Evolutionary conservation across 176 grass and related monocot genomes (phyloP).

Genomic region (Phoenix roebelenii): DNA sequence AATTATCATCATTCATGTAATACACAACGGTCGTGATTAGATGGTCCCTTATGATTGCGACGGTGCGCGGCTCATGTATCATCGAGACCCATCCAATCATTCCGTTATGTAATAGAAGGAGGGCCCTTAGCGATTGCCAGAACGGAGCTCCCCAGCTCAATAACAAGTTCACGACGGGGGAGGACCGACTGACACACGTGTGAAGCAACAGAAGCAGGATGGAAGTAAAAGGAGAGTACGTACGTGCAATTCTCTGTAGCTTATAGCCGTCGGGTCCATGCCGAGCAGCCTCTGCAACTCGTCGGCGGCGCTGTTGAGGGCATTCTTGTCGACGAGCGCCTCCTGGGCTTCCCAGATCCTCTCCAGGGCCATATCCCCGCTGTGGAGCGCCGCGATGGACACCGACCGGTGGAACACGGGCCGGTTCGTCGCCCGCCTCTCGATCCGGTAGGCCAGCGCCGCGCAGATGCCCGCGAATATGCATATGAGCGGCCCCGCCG

Average conservation of each 20-base stretch:
- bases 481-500: slow-evolving; percentile 11
- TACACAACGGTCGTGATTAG: no score
- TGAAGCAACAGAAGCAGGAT: background rate
- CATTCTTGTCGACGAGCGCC: background rate
- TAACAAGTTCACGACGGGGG: no score
- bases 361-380: background rate
- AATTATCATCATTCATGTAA: no score
- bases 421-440: background rate
- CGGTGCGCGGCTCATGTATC: no score
- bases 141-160: no score
- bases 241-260: background rate
- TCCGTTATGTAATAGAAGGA: no score
- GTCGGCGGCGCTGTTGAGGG: background rate
- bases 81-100: no score
- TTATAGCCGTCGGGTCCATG: background rate
- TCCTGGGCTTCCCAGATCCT: background rate
- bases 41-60: no score
- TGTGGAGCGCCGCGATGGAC: background rate
- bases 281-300: background rate
- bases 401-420: background rate
- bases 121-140: no score
- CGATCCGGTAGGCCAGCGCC: background rate
- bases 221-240: background rate
- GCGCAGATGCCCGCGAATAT: slow-evolving; percentile 17
- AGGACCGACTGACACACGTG: no score